Conservation (phyloP, 2,329 filamentous ascomycete species). For the Trichoderma hamatum region DNA sequence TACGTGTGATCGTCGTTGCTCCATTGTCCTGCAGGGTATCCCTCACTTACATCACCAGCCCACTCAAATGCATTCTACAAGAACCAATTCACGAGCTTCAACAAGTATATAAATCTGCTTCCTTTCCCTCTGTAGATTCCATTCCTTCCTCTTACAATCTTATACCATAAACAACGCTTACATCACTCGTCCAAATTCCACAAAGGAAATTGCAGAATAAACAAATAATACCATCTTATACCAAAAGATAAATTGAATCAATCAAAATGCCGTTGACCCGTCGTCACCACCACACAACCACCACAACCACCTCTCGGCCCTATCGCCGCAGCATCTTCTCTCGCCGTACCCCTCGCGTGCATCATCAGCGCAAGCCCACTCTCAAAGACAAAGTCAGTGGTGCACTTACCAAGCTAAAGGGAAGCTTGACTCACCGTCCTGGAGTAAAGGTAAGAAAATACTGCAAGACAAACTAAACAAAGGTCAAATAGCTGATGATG, state of each 20-base stretch:
- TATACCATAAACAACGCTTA: background rate
- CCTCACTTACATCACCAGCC: slow-evolving; percentile 4
- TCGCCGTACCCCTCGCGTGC: slow-evolving; percentile 49
- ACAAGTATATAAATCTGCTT: background rate
- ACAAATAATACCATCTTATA: background rate
- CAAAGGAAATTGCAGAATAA: background rate
- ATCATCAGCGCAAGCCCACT: slow-evolving; percentile 68
- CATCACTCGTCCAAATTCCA: background rate
- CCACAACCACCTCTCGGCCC: slow-evolving; percentile 42
- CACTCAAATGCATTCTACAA: background rate
- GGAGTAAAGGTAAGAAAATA: slow-evolving; percentile 64
- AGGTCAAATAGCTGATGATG: background rate
- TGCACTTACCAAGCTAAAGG: slow-evolving; percentile 73
- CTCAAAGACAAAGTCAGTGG: slow-evolving; percentile 79
- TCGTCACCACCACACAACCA: slow-evolving; percentile 42
- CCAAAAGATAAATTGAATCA: background rate
- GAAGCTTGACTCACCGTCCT: slow-evolving; percentile 67
- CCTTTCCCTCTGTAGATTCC: background rate
- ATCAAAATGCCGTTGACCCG: slow-evolving; percentile 31
- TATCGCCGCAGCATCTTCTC: slow-evolving; percentile 47
- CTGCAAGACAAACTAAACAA: background rate
- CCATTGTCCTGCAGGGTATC: slow-evolving; percentile 11
- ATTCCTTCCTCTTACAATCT: background rate
- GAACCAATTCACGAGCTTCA: background rate
- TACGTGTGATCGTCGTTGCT: slow-evolving; percentile 9